A percentile compares a stretch with the other conserved stretches of the same genome.
These are phyloP conservation scores for Hirschioporus abietinus DNA, from an alignment of 768 basidiomycete species.

Conservation along the genomic window DNA sequence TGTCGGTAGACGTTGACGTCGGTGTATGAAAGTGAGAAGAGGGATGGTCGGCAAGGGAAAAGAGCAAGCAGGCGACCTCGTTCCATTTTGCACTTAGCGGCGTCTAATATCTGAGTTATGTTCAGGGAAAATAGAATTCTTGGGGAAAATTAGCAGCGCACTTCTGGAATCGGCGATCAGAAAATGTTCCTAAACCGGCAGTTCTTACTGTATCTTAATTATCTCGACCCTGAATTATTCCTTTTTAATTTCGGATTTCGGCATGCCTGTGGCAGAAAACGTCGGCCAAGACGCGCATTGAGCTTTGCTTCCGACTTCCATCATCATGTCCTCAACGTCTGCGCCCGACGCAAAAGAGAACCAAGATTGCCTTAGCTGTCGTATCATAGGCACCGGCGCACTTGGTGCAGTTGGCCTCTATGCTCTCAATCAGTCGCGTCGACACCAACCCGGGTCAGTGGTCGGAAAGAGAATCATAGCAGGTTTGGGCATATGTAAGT, in stretches of 20 bases:
- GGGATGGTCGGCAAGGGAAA: background rate
- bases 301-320: background rate
- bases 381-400: constrained; percentile 59
- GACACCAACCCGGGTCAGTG: constrained; percentile 53
- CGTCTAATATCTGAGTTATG: background rate
- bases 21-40: background rate
- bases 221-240: background rate
- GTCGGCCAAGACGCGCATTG: background rate
- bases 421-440: constrained; percentile 60
- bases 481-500: constrained; percentile 57
- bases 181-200: background rate
- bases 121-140: background rate
- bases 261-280: too few species aligned
- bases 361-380: constrained; percentile 64
- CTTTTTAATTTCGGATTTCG: background rate
- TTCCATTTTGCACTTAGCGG: background rate
- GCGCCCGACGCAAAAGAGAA: background rate
- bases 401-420: constrained; percentile 62
- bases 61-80: too few species aligned
- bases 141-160: background rate
- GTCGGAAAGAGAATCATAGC: constrained; percentile 58
- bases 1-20: background rate
- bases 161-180: background rate
- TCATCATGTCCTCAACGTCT: background rate
- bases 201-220: background rate